phyloP scores from a whole-genome alignment of 78 protist species.

The Dictyostelium capitatum region DNA sequence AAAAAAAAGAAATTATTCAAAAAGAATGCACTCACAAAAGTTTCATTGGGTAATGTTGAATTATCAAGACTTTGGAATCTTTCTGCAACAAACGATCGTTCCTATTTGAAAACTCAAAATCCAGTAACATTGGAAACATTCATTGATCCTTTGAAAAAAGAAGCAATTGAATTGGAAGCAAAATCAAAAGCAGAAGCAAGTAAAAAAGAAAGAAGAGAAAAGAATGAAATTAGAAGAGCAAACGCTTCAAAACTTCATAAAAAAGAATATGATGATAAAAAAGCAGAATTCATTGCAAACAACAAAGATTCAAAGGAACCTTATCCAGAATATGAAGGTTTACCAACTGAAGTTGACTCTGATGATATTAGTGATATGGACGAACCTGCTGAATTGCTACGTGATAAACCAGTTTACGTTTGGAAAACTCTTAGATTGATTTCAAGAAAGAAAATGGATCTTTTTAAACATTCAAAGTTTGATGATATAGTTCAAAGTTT shows the following conservation, averaged over 20 bases:
- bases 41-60: constrained; percentile 42
- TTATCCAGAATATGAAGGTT: background rate
- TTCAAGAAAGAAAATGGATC: constrained; percentile 29
- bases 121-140: constrained; percentile 12
- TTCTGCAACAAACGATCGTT: background rate
- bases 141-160: constrained; percentile 23
- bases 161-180: constrained; percentile 6
- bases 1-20: constrained; percentile 14
- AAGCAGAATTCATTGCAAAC: constrained; percentile 7
- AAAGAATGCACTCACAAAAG: constrained; percentile 1
- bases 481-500: constrained; percentile 45
- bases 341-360: constrained; percentile 20
- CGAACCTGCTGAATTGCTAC: constrained; percentile 52
- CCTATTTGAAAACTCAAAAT: constrained; percentile 41
- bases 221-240: constrained; percentile 16
- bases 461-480: constrained; percentile 18
- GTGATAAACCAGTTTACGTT: constrained; percentile 38
- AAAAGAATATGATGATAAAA: constrained; percentile 13
- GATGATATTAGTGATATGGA: constrained; percentile 71
- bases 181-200: background rate
- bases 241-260: background rate
- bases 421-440: constrained; percentile 71
- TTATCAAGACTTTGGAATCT: constrained; percentile 72
- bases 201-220: constrained; percentile 16
- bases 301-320: background rate